Evolutionary conservation across 345 rosid species (phyloP).

Genomic region (Odontarrhena argentea): DNA sequence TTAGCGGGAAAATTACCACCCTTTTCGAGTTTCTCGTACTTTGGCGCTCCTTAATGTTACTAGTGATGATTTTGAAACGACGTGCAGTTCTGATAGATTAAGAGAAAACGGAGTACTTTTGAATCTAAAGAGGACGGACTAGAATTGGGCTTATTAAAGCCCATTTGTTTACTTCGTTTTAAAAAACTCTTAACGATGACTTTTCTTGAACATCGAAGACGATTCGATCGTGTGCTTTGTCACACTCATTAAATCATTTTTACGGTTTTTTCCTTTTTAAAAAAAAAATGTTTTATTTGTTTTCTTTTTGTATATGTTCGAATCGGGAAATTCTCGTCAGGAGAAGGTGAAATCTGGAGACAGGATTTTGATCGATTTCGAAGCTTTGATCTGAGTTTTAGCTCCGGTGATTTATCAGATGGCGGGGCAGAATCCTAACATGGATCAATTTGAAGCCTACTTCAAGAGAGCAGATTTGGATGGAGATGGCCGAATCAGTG

Average conservation of each 20-base stretch:
- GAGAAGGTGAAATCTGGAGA: slow-evolving; percentile 34
- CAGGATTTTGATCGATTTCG: slow-evolving; percentile 35
- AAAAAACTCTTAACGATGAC: not conserved
- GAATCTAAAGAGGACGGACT: not conserved
- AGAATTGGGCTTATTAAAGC: slow-evolving; percentile 6
- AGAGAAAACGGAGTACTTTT: slow-evolving; percentile 23
- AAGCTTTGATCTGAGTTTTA: slow-evolving; percentile 26
- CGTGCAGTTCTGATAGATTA: slow-evolving; percentile 15
- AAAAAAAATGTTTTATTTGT: not conserved
- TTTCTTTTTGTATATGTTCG: slow-evolving; percentile 14
- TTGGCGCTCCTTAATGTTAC: slow-evolving; percentile 33
- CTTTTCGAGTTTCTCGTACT: slow-evolving; percentile 1
- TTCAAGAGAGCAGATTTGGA: slow-evolving; percentile 94
- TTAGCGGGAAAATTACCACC: slow-evolving; percentile 36
- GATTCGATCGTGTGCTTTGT: slow-evolving; percentile 23
- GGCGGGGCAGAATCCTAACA: slow-evolving; percentile 58
- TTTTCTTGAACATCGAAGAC: slow-evolving; percentile 6
- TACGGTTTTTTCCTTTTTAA: slow-evolving; percentile 4
- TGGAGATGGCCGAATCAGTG: slow-evolving; percentile 92
- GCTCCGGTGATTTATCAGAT: slow-evolving; percentile 37
- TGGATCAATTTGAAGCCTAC: slow-evolving; percentile 83
- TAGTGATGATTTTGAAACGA: not conserved
- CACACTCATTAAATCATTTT: slow-evolving; percentile 31
- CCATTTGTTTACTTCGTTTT: not conserved
- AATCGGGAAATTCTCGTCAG: slow-evolving; percentile 30